Evolutionary conservation across 176 grass and related monocot genomes (phyloP).

Genomic region (Bothriochloa decipiens): DNA sequence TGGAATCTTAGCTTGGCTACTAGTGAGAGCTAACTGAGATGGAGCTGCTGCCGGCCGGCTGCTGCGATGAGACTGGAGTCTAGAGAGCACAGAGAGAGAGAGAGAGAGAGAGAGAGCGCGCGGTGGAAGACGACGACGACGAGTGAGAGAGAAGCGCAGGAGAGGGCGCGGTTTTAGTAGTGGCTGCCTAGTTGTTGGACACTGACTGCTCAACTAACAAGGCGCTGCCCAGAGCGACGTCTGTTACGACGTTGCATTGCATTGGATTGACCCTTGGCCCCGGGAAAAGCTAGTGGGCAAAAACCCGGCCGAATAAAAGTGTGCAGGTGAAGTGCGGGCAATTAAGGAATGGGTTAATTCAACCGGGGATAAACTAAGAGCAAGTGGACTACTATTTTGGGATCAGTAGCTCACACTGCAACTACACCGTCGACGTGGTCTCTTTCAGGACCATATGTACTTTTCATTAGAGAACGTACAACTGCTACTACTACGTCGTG

Average conservation of each 20-base stretch:
- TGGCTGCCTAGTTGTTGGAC: conserved; percentile 15
- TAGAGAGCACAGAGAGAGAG: no score
- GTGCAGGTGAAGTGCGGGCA: background rate
- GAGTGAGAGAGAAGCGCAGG: background rate
- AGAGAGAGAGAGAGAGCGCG: background rate
- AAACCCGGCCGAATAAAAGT: background rate
- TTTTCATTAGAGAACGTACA: background rate
- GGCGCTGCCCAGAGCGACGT: conserved; percentile 1
- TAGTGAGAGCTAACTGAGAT: background rate
- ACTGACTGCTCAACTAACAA: background rate
- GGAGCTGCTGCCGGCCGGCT: background rate
- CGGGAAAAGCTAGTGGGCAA: background rate
- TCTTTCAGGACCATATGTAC: background rate
- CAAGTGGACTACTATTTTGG: background rate
- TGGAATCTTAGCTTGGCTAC: background rate
- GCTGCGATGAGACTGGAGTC: background rate
- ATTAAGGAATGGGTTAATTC: conserved; percentile 40
- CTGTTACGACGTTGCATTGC: conserved; percentile 24
- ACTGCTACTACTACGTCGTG: background rate
- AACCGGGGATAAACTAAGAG: background rate
- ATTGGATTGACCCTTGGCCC: background rate
- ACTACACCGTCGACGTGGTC: conserved; percentile 34
- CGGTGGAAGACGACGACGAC: background rate
- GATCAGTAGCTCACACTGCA: background rate
- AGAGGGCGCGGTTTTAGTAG: conserved; percentile 27